phyloP scores from a whole-genome alignment of 176 grass and related monocot species.

The Phoenix dactylifera region DNA sequence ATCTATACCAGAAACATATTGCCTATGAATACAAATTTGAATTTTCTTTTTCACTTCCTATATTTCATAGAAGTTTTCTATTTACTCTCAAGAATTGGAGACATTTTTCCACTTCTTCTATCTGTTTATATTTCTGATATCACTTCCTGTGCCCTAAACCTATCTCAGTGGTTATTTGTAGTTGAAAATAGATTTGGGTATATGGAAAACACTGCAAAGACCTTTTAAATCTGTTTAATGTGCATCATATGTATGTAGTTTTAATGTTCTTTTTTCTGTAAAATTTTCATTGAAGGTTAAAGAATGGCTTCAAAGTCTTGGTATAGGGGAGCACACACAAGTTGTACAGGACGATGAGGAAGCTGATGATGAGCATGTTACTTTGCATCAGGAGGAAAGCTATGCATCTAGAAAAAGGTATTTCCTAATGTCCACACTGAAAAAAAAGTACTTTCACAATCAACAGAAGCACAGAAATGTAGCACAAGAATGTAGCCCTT shows the following conservation, averaged over 20 bases:
- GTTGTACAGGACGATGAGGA: constrained; percentile 95
- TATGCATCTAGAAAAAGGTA: constrained; percentile 82
- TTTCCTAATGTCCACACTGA: constrained; percentile 2
- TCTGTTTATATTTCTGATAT: too few relatives aligned
- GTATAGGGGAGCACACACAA: constrained; percentile 76
- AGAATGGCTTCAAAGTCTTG: constrained; percentile 99
- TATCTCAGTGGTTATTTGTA: too few relatives aligned
- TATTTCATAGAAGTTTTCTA: too few relatives aligned
- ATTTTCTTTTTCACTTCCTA: not conserved
- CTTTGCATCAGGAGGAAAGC: constrained; percentile 54
- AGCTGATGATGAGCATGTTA: constrained; percentile 72
- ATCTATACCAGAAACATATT: too few relatives aligned
- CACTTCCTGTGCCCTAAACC: too few relatives aligned
- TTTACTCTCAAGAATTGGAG: too few relatives aligned
- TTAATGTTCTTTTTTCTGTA: constrained; percentile 13
- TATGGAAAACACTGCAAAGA: not conserved
- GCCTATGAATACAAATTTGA: too few relatives aligned
- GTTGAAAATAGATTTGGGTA: too few relatives aligned
- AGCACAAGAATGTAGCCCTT: constrained; percentile 1
- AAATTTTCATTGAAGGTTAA: constrained; percentile 55
- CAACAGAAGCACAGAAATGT: constrained; percentile 5
- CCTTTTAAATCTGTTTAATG: not conserved
- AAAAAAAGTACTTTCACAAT: not conserved
- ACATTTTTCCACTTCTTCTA: too few relatives aligned
- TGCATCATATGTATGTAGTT: constrained; percentile 3